Evolutionary conservation across 2,329 filamentous ascomycete genomes (phyloP).

Genomic region (Chaetomium globosum): DNA sequence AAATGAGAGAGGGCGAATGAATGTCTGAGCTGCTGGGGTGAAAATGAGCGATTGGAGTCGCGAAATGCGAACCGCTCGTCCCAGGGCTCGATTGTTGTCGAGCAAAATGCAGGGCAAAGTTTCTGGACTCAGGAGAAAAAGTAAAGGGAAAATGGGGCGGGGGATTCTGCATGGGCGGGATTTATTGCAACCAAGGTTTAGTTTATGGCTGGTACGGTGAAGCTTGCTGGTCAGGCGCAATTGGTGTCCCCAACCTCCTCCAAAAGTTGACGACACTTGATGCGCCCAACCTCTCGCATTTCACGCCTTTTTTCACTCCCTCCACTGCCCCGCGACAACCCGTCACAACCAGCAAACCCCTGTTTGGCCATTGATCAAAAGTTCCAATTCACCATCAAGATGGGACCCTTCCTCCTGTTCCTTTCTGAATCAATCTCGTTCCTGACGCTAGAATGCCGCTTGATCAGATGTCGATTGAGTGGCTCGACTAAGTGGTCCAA

Average conservation of each 20-base stretch:
- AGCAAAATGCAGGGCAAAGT: conserved; percentile 12
- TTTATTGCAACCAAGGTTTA: conserved; percentile 33
- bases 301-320: conserved; percentile 21
- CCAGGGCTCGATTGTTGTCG: not conserved
- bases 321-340: conserved; percentile 10
- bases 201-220: conserved; percentile 32
- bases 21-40: not conserved
- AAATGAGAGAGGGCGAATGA: not conserved
- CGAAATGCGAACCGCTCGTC: not conserved
- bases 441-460: conserved; percentile 15
- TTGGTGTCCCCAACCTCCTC: conserved; percentile 37
- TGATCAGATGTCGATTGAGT: conserved; percentile 7
- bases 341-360: conserved; percentile 18
- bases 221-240: conserved; percentile 34
- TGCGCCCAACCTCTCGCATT: conserved; percentile 37
- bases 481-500: too few relatives aligned
- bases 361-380: not conserved
- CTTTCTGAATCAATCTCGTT: not conserved
- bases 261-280: conserved; percentile 23
- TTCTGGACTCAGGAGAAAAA: conserved; percentile 9
- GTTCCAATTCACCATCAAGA: conserved; percentile 11
- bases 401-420: not conserved
- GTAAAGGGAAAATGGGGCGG: conserved; percentile 20
- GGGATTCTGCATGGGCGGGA: conserved; percentile 29
- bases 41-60: not conserved